Percentiles rank a stretch among this genome's conserved stretches.
Evolutionary conservation across 2,329 filamentous ascomycete genomes (phyloP).

Genomic region (Penicillium sp.): DNA sequence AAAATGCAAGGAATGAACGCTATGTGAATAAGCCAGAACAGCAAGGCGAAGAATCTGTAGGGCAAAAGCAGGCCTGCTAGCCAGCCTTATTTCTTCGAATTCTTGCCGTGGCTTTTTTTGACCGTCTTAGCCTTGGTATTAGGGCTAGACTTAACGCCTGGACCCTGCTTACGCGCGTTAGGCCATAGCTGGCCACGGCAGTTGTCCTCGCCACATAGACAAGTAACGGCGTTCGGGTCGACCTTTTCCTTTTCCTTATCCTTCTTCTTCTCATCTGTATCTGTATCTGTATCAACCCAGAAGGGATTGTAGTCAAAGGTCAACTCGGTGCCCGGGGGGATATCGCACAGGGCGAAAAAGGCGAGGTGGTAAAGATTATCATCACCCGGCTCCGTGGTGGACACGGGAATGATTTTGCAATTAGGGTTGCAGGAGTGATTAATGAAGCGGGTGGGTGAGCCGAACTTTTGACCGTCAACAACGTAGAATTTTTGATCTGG

Average conservation of each 20-base stretch:
- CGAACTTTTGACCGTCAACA: slow-evolving; percentile 46
- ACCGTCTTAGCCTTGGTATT: not conserved
- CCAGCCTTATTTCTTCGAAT: too few species aligned
- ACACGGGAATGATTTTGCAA: slow-evolving; percentile 46
- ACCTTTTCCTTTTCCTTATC: slow-evolving; percentile 18
- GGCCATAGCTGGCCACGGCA: slow-evolving; percentile 49
- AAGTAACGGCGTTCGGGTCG: slow-evolving; percentile 42
- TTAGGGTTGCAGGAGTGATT: slow-evolving; percentile 53
- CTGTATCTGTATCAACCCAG: slow-evolving; percentile 8
- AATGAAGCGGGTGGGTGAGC: slow-evolving; percentile 47
- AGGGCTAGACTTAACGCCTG: not conserved
- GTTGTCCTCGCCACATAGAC: slow-evolving; percentile 45
- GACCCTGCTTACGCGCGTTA: slow-evolving; percentile 39
- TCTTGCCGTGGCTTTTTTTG: not conserved
- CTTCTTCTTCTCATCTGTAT: slow-evolving; percentile 14
- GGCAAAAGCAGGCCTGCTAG: too few species aligned
- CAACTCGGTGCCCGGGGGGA: slow-evolving; percentile 44
- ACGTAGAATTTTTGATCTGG: slow-evolving; percentile 32
- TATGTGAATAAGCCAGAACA: not conserved
- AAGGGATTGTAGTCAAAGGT: slow-evolving; percentile 50
- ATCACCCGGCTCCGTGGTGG: slow-evolving; percentile 40
- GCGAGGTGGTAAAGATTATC: slow-evolving; percentile 46
- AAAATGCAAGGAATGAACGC: not conserved
- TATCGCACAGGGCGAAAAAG: slow-evolving; percentile 47
- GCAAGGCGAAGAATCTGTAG: not conserved